phyloP scores from a whole-genome alignment of 371 early-diverging fungal genomes.

The Mucor ambiguus region DNA sequence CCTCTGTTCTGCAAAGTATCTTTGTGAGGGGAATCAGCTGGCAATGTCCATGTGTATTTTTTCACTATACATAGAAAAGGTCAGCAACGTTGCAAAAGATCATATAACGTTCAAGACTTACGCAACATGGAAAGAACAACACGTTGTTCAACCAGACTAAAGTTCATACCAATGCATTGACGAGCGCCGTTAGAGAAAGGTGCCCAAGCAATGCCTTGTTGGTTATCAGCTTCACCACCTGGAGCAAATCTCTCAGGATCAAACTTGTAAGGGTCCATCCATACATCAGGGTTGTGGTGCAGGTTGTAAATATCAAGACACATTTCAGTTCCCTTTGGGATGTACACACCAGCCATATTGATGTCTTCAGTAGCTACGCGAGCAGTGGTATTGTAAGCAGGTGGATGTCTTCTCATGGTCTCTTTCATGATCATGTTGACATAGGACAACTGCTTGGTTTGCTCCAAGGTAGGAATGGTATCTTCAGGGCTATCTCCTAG shows the following conservation, averaged over 20 bases:
- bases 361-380: constrained; percentile 36
- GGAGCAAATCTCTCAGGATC: constrained; percentile 53
- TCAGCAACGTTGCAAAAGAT: neutral
- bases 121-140: constrained; percentile 46
- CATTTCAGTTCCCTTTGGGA: constrained; percentile 46
- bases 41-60: constrained; percentile 29
- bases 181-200: constrained; percentile 54
- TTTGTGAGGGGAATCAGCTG: constrained; percentile 21
- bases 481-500: constrained; percentile 54
- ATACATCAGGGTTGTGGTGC: constrained; percentile 43
- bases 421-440: constrained; percentile 46
- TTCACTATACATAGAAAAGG: constrained; percentile 12
- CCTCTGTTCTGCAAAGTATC: constrained; percentile 19
- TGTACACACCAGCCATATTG: constrained; percentile 33
- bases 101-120: constrained; percentile 2
- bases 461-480: constrained; percentile 44
- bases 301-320: constrained; percentile 37
- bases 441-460: constrained; percentile 46
- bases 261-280: constrained; percentile 45
- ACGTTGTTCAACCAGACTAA: constrained; percentile 54
- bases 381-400: constrained; percentile 22
- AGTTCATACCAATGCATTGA: constrained; percentile 58
- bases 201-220: constrained; percentile 41
- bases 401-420: constrained; percentile 45
- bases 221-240: constrained; percentile 33